Conservation (phyloP, 2,329 filamentous ascomycete species). For the Curvularia spicifera region DNA sequence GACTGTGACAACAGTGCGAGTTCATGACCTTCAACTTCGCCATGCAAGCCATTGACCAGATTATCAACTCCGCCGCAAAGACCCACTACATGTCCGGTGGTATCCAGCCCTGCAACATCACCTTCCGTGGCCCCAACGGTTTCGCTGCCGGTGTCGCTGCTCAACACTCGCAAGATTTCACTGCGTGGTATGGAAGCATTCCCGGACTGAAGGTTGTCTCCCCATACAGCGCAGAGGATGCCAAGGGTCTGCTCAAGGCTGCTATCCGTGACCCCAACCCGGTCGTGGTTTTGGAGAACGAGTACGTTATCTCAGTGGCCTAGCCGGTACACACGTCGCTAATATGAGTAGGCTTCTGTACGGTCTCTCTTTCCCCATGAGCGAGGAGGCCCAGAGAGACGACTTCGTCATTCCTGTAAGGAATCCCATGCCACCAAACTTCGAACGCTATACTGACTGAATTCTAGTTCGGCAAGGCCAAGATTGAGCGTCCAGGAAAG, state of each 20-base stretch:
- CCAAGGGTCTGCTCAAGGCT: conserved; percentile 96
- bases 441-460: conserved; percentile 18
- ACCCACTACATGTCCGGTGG: conserved; percentile 99
- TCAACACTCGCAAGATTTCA: conserved; percentile 99
- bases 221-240: conserved; percentile 96
- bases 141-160: conserved; percentile 95
- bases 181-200: conserved; percentile 98
- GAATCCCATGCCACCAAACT: not conserved
- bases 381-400: conserved; percentile 90
- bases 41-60: conserved; percentile 99
- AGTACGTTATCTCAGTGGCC: conserved; percentile 42
- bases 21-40: conserved; percentile 99
- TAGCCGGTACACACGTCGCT: conserved; percentile 7
- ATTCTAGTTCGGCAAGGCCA: conserved; percentile 86
- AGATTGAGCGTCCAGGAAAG: conserved; percentile 95
- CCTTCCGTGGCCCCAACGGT: conserved; percentile 98
- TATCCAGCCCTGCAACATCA: conserved; percentile 99
- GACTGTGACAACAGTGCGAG: conserved; percentile 71
- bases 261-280: conserved; percentile 98
- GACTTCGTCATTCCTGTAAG: conserved; percentile 88
- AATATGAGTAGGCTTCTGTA: conserved; percentile 71
- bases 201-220: conserved; percentile 96
- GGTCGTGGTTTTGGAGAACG: conserved; percentile 71
- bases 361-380: conserved; percentile 95
- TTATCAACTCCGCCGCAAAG: conserved; percentile 98